Percentiles rank a stretch among this genome's conserved stretches.
Evolutionary conservation across 1,284 basidiomycete genomes (phyloP).

Genomic region (Xerocomus nothofagi): DNA sequence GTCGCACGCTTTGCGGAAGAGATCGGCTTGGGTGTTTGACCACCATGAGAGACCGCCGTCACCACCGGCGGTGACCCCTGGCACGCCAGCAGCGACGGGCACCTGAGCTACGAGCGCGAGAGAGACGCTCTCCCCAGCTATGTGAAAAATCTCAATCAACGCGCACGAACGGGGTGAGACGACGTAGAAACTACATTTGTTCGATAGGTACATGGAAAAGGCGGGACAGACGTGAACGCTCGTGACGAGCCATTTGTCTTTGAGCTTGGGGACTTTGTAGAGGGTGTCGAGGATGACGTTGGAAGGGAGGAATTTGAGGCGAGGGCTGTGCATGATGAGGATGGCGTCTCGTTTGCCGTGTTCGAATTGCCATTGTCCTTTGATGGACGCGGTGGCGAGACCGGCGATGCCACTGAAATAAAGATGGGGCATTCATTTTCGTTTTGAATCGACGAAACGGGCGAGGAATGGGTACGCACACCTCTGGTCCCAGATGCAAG

Average conservation of each 20-base stretch:
- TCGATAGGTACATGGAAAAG: constrained; percentile 30
- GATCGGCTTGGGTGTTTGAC: constrained; percentile 11
- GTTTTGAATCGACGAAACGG: background rate
- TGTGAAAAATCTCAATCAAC: background rate
- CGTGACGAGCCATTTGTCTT: constrained; percentile 30
- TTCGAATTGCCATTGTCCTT: constrained; percentile 32
- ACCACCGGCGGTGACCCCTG: constrained; percentile 10
- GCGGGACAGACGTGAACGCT: constrained; percentile 26
- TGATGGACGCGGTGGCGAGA: constrained; percentile 24
- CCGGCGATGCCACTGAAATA: constrained; percentile 19
- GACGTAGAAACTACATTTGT: constrained; percentile 17
- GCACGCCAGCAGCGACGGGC: constrained; percentile 2
- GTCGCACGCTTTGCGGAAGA: constrained; percentile 22
- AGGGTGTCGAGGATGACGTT: constrained; percentile 18
- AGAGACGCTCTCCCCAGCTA: constrained; percentile 28
- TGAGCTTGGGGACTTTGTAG: constrained; percentile 19
- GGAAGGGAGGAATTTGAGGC: constrained; percentile 17
- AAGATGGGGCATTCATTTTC: background rate
- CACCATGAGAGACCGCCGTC: constrained; percentile 19
- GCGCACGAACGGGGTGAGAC: background rate
- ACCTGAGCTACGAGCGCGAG: constrained; percentile 18
- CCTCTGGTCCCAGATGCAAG: constrained; percentile 5
- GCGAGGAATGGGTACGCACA: too few relatives aligned
- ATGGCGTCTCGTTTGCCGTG: constrained; percentile 27
- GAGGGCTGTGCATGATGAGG: constrained; percentile 29